These are phyloP conservation scores for Xylaria cubensis DNA, from an alignment of 495 filamentous ascomycete genomes.

Conservation along the genomic window DNA sequence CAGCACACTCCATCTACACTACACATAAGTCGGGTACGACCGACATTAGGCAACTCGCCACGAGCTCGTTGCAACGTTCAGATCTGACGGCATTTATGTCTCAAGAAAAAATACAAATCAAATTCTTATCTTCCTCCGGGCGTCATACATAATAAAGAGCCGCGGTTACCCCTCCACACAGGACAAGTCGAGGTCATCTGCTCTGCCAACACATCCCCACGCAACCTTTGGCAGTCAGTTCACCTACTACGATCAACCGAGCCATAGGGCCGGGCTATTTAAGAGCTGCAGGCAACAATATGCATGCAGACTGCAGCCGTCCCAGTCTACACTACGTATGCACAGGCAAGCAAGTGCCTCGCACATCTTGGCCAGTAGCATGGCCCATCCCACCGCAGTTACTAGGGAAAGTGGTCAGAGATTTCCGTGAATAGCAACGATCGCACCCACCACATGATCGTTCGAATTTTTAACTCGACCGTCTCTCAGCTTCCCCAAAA, in stretches of 20 bases:
- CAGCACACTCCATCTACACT: not conserved
- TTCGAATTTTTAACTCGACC: slow-evolving; percentile 19
- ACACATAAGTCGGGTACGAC: not conserved
- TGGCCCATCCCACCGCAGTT: slow-evolving; percentile 25
- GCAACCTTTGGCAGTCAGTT: not conserved
- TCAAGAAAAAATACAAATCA: not conserved
- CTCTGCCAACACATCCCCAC: slow-evolving; percentile 22
- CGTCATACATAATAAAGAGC: not conserved
- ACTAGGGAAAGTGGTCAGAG: slow-evolving; percentile 20
- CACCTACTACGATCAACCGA: slow-evolving; percentile 21
- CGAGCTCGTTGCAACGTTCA: slow-evolving; percentile 9
- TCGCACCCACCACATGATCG: slow-evolving; percentile 26
- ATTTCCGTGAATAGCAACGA: slow-evolving; percentile 24
- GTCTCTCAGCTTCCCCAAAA: slow-evolving; percentile 11
- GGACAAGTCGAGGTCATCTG: slow-evolving; percentile 26
- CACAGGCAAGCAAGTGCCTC: slow-evolving; percentile 24
- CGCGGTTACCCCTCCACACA: slow-evolving; percentile 16
- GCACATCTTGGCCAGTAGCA: slow-evolving; percentile 21
- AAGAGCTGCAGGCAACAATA: slow-evolving; percentile 27
- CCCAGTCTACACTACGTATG: slow-evolving; percentile 21
- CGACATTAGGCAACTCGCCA: slow-evolving; percentile 17
- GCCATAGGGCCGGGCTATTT: slow-evolving; percentile 27
- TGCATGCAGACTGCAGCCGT: slow-evolving; percentile 28
- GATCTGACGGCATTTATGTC: slow-evolving; percentile 4
- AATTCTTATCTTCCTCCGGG: not conserved